Evolutionary conservation across 208 protist genomes (phyloP).

Genomic region (Vickermania ingenoplastis): DNA sequence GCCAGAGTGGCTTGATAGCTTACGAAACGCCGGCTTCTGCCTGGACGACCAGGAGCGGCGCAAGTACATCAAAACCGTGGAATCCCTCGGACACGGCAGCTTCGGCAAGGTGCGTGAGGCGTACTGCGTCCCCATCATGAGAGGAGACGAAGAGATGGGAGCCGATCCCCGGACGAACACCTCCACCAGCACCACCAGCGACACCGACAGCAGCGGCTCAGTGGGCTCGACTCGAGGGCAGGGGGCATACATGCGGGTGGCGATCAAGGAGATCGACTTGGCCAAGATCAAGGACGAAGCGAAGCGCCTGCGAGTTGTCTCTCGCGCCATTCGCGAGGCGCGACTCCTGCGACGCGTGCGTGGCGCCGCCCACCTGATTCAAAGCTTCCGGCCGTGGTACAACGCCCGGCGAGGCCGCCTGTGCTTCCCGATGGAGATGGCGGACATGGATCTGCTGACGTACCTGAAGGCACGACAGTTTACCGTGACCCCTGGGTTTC

Average conservation of each 20-base stretch:
- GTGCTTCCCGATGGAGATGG: conserved; percentile 18
- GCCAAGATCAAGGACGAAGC: neutral
- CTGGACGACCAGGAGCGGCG: too few relatives aligned
- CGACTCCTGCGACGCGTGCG: neutral
- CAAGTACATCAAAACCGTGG: too few relatives aligned
- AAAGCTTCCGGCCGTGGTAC: conserved; percentile 15
- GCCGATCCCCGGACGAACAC: too few relatives aligned
- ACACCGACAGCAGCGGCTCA: too few relatives aligned
- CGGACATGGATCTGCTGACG: conserved; percentile 9
- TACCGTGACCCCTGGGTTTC: neutral
- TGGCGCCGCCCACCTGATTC: conserved; percentile 9
- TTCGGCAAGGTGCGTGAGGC: too few relatives aligned
- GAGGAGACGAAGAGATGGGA: too few relatives aligned
- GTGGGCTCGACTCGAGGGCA: too few relatives aligned
- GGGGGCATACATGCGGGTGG: neutral
- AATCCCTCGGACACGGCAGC: too few relatives aligned
- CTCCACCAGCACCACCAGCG: too few relatives aligned
- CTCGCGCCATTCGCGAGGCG: neutral
- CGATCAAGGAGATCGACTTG: conserved; percentile 1
- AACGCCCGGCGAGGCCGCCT: conserved; percentile 7
- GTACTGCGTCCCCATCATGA: too few relatives aligned
- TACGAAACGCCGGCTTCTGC: too few relatives aligned
- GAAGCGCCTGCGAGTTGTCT: neutral
- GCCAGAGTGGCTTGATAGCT: too few relatives aligned
- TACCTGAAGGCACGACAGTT: conserved; percentile 8